Percentiles rank a stretch among this genome's conserved stretches.
Evolutionary conservation across 805 yeast species (phyloP).

Genomic region (Danielia oregonensis): DNA sequence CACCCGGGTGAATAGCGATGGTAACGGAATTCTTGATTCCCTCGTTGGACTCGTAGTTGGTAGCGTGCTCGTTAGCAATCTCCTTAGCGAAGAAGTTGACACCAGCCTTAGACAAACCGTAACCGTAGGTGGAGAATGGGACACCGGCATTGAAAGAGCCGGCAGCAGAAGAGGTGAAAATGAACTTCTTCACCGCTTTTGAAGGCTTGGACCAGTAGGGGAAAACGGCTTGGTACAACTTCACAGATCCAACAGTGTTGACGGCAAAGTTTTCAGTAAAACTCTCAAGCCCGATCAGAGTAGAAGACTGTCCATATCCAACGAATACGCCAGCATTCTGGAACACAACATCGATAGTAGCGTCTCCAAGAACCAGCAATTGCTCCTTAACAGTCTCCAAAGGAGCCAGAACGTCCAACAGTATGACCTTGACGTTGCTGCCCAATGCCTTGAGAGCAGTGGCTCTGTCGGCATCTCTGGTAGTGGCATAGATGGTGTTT

Average conservation of each 20-base stretch:
- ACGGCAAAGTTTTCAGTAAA: slow-evolving; percentile 4
- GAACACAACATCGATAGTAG: slow-evolving; percentile 20
- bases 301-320: no score
- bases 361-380: slow-evolving; percentile 2
- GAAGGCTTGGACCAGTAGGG: slow-evolving; percentile 21
- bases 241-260: slow-evolving; percentile 31
- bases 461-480: slow-evolving; percentile 7
- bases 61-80: background rate
- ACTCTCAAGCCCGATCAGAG: slow-evolving; percentile 1
- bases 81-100: slow-evolving; percentile 27
- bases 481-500: slow-evolving; percentile 20
- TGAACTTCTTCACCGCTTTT: slow-evolving; percentile 16
- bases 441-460: slow-evolving; percentile 3
- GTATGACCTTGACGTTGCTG: background rate
- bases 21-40: background rate
- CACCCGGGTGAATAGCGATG: slow-evolving; percentile 36
- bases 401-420: background rate
- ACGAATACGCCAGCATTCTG: slow-evolving; percentile 19
- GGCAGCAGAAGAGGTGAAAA: slow-evolving; percentile 22
- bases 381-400: slow-evolving; percentile 1
- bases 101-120: slow-evolving; percentile 38
- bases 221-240: slow-evolving; percentile 20
- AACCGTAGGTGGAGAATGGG: slow-evolving; percentile 19
- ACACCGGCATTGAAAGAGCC: slow-evolving; percentile 19
- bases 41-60: background rate